Base-by-base conservation (phyloP, 2,329 filamentous ascomycete species). In the Talaromyces sp. region DNA sequence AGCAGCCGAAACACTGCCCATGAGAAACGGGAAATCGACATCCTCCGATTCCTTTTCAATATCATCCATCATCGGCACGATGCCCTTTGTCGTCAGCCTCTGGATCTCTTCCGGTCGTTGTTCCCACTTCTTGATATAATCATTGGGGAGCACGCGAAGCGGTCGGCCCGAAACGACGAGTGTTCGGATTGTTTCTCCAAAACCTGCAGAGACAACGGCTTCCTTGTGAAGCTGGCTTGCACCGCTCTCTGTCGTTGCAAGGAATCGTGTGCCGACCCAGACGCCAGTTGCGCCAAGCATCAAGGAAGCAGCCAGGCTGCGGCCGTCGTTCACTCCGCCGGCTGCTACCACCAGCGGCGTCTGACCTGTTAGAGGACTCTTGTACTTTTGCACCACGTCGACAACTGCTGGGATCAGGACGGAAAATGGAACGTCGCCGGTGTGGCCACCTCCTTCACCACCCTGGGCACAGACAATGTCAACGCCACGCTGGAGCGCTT, bases 221-320 rank as follows among this genome's bases (percentile, higher is more conserved):
- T 88, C 80, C 79, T 97, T 97, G 75, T 97, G 92, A 78, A 87
- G 79, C 67, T 88, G 82, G 72, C 88, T 90, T 69, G 91, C 92
- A 17, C 87, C 88, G 0, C 92, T 92, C 78, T 97, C 93, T 35
- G 80, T 81, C 9, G 85, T 86, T 1, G 93, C 92, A 17, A 97
- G 91, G 74, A 97, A 97, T 21, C 93, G 82, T 62, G 93, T 97
- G 29, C 93, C 93, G 1, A 97, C 92, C 93, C 93, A 97, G 1
- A 95, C 93, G 11, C 90, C 93, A 3, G 83, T 81, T 1, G 92
- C 93, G 17, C 93, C 93, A 70, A 94, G 89, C 86, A 95, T 93
- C 73, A 97, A 78, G 63, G 86, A 88, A 61, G 86, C 86, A 0
- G 93, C 93, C 59, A 97, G 79, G 57, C 88, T 87, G 17, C 91